Evolutionary conservation across 768 basidiomycete genomes (phyloP).

Genomic region (Lentinula guzmanii): DNA sequence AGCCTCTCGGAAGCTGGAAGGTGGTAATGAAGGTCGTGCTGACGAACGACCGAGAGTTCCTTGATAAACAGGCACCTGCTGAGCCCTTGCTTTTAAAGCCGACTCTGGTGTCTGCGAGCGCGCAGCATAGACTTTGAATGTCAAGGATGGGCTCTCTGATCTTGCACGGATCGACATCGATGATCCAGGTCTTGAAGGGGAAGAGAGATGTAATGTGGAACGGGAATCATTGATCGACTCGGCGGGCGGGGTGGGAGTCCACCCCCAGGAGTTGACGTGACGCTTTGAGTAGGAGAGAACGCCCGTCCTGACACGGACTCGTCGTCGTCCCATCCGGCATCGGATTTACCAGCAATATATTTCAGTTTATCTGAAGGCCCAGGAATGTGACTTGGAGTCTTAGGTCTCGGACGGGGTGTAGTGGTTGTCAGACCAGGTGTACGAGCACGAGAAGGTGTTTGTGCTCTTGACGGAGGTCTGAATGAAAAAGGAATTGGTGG

Average conservation of each 20-base stretch:
- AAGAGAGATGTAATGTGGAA: slow-evolving; percentile 63
- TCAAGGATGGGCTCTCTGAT: slow-evolving; percentile 45
- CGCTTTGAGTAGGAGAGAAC: slow-evolving; percentile 52
- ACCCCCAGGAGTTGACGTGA: slow-evolving; percentile 36
- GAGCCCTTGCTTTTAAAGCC: slow-evolving; percentile 50
- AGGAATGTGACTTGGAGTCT: slow-evolving; percentile 79
- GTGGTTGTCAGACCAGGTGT: slow-evolving; percentile 24
- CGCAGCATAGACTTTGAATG: slow-evolving; percentile 36
- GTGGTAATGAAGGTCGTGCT: slow-evolving; percentile 44
- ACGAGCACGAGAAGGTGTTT: slow-evolving; percentile 42
- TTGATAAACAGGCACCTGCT: slow-evolving; percentile 52
- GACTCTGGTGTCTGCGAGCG: slow-evolving; percentile 70
- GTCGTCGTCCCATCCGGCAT: slow-evolving; percentile 40
- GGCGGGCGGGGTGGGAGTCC: slow-evolving; percentile 66
- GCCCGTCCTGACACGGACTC: slow-evolving; percentile 42
- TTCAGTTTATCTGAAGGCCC: slow-evolving; percentile 46
- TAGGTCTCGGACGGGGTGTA: slow-evolving; percentile 65
- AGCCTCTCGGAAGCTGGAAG: slow-evolving; percentile 71
- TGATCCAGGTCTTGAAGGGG: slow-evolving; percentile 65
- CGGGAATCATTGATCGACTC: slow-evolving; percentile 79
- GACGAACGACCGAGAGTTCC: slow-evolving; percentile 32
- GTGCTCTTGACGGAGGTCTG: slow-evolving; percentile 29
- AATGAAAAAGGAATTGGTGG: slow-evolving; percentile 30
- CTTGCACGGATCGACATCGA: slow-evolving; percentile 61
- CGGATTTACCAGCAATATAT: slow-evolving; percentile 43